Evolutionary conservation across 345 rosid species (phyloP).

Genomic region (Boechera stricta): DNA sequence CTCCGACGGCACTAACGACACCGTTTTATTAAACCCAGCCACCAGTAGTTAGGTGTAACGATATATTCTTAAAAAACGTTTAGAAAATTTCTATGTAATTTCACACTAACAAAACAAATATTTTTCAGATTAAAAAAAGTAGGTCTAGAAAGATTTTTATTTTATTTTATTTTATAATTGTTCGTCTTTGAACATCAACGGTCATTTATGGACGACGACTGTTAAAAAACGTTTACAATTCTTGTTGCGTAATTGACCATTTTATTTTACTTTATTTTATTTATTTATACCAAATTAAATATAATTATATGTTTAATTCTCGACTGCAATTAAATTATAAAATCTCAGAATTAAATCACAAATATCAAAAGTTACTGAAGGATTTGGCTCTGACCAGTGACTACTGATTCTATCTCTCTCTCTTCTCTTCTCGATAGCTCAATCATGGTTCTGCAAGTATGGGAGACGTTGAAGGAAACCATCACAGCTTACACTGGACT

Average conservation of each 20-base stretch:
- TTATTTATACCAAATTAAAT: not conserved
- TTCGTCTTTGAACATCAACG: slow-evolving; percentile 10
- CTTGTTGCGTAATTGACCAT: not conserved
- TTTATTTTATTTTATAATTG: not conserved
- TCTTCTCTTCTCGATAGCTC: slow-evolving; percentile 8
- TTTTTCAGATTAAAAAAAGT: not conserved
- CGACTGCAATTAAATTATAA: not conserved
- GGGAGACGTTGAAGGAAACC: slow-evolving; percentile 88
- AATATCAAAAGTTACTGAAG: not conserved
- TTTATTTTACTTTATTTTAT: not conserved
- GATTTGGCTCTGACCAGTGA: slow-evolving; percentile 12
- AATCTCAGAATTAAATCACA: not conserved
- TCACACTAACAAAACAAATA: not conserved
- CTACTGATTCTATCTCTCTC: slow-evolving; percentile 7
- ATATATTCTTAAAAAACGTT: not conserved
- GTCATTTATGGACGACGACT: too few relatives aligned
- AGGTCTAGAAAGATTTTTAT: not conserved
- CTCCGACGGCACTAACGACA: not conserved
- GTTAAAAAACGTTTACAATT: too few relatives aligned
- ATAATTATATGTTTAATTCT: not conserved
- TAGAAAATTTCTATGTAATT: not conserved
- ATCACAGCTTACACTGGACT: slow-evolving; percentile 87
- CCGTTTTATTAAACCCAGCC: not conserved
- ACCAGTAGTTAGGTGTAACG: not conserved
- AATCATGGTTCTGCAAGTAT: slow-evolving; percentile 75